Evolutionary conservation across 306 rosid genomes (phyloP), one percentile per base, ranked within the genome.

Genomic region (Lathyrus aphaca): DNA sequence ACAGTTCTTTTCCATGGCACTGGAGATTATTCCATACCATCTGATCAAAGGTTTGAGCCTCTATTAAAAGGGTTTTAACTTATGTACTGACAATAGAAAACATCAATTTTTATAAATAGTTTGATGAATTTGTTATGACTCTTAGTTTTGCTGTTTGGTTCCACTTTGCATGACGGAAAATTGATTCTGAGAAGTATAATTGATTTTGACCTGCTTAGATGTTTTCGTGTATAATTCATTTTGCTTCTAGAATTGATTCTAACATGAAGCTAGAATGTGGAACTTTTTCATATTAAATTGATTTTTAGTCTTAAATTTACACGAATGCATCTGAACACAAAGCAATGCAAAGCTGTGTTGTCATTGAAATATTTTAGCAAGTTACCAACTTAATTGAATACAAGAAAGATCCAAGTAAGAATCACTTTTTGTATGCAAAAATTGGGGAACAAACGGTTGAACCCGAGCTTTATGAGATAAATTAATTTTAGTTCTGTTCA

Each of bases 21-120:
- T 57, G 97, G 82, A 62, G 98, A 90, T 82, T 86, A 93, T 78
- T 88, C 98, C 49, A 88, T 93, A 75, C 98, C 98, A 27, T 88
- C 96, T 53, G 87, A 86, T 75, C 77, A 88, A 77, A 90, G 98
- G 98, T 92, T 66, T 44, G 73, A 74, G 50, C 59, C 54, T 64
- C 61, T 37, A 67, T 62, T 48, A 50, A 16, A 60, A 70, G 40
- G 15, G 13, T 25, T 64, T 73, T 66, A 7, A 74, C 66, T 61
- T 39, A 15, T 54, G 35, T 76, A n/a, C 54, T 46, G 14, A 68
- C 73, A 65, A 29, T 18, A 71, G 58, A 25, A 60, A 49, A 68
- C 14, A 50, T 45, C 39, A 58, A 17, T 44, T 69, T 18, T 21
- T 16, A 59, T 59, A 59, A 23, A 59, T 59, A 32, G 43, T 16